These are phyloP conservation scores for Saccharata proteae DNA, from an alignment of 2,329 filamentous ascomycete genomes.

Conservation along the genomic window DNA sequence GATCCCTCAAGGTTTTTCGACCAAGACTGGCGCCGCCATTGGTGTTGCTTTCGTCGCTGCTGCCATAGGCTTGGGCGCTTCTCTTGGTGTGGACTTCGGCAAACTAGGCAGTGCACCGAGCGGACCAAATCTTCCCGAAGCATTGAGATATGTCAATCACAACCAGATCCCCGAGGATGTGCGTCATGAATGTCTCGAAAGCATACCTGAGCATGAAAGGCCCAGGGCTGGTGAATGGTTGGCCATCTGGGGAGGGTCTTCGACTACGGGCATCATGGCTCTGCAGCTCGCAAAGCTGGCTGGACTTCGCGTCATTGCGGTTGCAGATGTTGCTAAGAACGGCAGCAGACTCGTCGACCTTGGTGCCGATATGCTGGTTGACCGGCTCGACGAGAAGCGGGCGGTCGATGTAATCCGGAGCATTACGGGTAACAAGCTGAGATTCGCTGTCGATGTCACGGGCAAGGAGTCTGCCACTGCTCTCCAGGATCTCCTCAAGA, in stretches of 20 bases:
- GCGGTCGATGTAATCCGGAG: slow-evolving; percentile 7
- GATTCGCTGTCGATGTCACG: slow-evolving; percentile 6
- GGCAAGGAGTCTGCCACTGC: slow-evolving; percentile 4
- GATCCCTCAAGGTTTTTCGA: slow-evolving; percentile 43
- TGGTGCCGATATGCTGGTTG: slow-evolving; percentile 8
- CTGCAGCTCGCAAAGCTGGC: slow-evolving; percentile 57
- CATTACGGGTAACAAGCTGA: slow-evolving; percentile 5
- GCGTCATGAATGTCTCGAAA: slow-evolving; percentile 46
- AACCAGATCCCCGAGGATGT: slow-evolving; percentile 49
- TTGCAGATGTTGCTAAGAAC: slow-evolving; percentile 57
- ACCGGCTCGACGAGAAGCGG: slow-evolving; percentile 5
- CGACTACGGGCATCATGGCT: slow-evolving; percentile 54
- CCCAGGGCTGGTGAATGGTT: slow-evolving; percentile 54
- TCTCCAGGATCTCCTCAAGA: slow-evolving; percentile 4
- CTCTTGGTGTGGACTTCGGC: slow-evolving; percentile 55
- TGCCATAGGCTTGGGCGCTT: slow-evolving; percentile 53
- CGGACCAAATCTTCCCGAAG: slow-evolving; percentile 51
- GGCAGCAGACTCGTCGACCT: slow-evolving; percentile 17
- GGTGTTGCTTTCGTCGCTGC: slow-evolving; percentile 63
- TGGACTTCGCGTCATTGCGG: slow-evolving; percentile 51
- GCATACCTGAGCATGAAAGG: slow-evolving; percentile 40
- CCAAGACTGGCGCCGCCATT: slow-evolving; percentile 43
- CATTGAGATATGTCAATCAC: no score
- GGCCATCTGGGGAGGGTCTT: slow-evolving; percentile 61
- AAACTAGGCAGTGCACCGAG: slow-evolving; percentile 19